Conservation (phyloP, 2,329 filamentous ascomycete species). For the Chaetoscypha palmicola region DNA sequence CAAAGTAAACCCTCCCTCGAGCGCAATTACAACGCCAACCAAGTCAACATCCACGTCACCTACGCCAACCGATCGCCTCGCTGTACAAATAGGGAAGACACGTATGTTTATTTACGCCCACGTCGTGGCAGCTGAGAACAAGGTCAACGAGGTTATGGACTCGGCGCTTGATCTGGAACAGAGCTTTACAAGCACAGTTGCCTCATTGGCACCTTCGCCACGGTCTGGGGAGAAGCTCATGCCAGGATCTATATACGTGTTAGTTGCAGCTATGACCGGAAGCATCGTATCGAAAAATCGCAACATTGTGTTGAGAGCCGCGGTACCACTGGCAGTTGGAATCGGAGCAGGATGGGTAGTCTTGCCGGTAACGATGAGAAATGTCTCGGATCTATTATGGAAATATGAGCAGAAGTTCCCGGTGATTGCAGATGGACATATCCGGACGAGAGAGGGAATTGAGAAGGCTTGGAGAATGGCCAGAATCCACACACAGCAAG, state of each 20-base stretch:
- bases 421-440: slow-evolving; percentile 72
- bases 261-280: slow-evolving; percentile 91
- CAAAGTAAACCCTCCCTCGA: slow-evolving; percentile 17
- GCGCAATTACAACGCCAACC: slow-evolving; percentile 21
- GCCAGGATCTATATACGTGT: slow-evolving; percentile 84
- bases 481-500: slow-evolving; percentile 65
- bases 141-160: slow-evolving; percentile 76
- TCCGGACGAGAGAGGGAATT: slow-evolving; percentile 62
- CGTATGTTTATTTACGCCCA: slow-evolving; percentile 76
- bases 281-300: slow-evolving; percentile 86
- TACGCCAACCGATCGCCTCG: slow-evolving; percentile 84
- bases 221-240: slow-evolving; percentile 84
- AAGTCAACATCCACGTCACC: slow-evolving; percentile 41
- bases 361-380: slow-evolving; percentile 82
- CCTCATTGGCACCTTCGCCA: slow-evolving; percentile 77
- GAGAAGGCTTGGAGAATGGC: slow-evolving; percentile 66
- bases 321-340: slow-evolving; percentile 72
- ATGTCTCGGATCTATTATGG: slow-evolving; percentile 82
- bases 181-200: slow-evolving; percentile 82
- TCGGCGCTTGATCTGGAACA: slow-evolving; percentile 78
- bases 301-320: slow-evolving; percentile 71
- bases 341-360: slow-evolving; percentile 77
- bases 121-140: slow-evolving; percentile 68
- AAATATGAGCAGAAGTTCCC: slow-evolving; percentile 88
- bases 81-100: slow-evolving; percentile 69